Evolutionary conservation across 768 basidiomycete genomes (phyloP), one percentile per base, ranked within the genome.

Genomic region (Boletus rufocinnamomeus): DNA sequence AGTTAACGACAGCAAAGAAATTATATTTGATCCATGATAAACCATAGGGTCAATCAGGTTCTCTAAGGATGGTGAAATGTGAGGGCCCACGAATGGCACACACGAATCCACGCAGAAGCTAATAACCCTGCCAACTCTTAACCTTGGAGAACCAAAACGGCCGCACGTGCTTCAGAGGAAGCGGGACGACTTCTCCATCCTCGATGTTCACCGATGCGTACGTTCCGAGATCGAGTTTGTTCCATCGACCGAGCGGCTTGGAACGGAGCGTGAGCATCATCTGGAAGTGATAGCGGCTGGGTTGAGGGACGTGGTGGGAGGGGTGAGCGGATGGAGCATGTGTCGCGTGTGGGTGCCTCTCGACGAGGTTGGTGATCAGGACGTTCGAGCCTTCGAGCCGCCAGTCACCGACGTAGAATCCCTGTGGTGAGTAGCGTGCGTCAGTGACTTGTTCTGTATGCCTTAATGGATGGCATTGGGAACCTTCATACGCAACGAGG

Each of bases 131-230:
- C 68, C 86, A 92, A 43, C 88, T 93, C 69, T 81, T 80, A 64
- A 94, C 91, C 73, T 90, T 94, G 43, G 93, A 95, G 74, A 97
- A 97, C 87, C 90, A 95, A 71, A 92, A 96, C n/a, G 93, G 84
- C 54, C 91, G 80, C 70, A 94, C 92, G 63, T 94, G 85, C 68
- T 91, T 92, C 64, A 95, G 74, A 11, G 84, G 77, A 30, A 96
- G 76, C 19, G 87, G 84, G 11, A 81, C 70, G 14, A 81, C 76
- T 68, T 94, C 93, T 3, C 91, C 93, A 19, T 82, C 88, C 58
- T 82, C 84, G n/a, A 90, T 64, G 56, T 89, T 83, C 6, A 95
- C 83, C 0, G 89, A 89, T 53, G 88, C 82, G 70, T 96, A 96
- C 13, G 80, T 78, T 46, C 77, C 68, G 23, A 95, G 80, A 53